phyloP scores from a whole-genome alignment of 2,329 filamentous ascomycete genomes.

The Pleoardoris graminearum region DNA sequence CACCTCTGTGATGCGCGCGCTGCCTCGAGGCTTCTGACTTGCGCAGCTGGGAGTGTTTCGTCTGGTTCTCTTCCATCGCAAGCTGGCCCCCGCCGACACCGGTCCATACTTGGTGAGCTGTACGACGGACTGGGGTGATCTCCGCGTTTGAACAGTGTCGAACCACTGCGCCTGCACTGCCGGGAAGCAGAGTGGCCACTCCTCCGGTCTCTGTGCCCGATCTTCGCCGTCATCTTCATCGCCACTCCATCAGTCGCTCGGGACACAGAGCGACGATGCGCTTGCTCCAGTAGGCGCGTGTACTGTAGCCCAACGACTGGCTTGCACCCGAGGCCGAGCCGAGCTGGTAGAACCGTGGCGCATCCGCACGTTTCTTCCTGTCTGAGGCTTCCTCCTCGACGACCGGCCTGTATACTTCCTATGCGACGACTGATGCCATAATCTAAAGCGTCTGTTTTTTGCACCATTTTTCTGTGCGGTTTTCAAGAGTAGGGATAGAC shows the following conservation, averaged over 20 bases:
- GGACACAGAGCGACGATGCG: slow-evolving; percentile 43
- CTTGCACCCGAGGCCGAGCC: slow-evolving; percentile 36
- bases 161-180: slow-evolving; percentile 41
- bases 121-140: slow-evolving; percentile 19
- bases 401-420: slow-evolving; percentile 31
- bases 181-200: slow-evolving; percentile 23
- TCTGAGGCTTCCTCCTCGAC: slow-evolving; percentile 36
- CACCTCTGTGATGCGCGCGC: slow-evolving; percentile 41
- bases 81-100: slow-evolving; percentile 23
- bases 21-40: slow-evolving; percentile 30
- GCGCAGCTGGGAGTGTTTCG: slow-evolving; percentile 26
- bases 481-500: slow-evolving; percentile 49
- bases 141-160: slow-evolving; percentile 34
- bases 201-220: slow-evolving; percentile 29
- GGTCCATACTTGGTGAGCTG: slow-evolving; percentile 28
- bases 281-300: slow-evolving; percentile 39
- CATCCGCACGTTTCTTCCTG: slow-evolving; percentile 42
- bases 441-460: slow-evolving; percentile 39
- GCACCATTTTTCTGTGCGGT: slow-evolving; percentile 36
- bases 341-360: slow-evolving; percentile 43
- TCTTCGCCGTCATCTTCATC: slow-evolving; percentile 23
- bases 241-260: slow-evolving; percentile 32
- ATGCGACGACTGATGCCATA: slow-evolving; percentile 45
- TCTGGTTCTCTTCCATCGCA: slow-evolving; percentile 25
- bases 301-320: slow-evolving; percentile 30